Evolutionary conservation across 164 flowering plant species (phyloP).

Genomic region (Berberis vulgaris): DNA sequence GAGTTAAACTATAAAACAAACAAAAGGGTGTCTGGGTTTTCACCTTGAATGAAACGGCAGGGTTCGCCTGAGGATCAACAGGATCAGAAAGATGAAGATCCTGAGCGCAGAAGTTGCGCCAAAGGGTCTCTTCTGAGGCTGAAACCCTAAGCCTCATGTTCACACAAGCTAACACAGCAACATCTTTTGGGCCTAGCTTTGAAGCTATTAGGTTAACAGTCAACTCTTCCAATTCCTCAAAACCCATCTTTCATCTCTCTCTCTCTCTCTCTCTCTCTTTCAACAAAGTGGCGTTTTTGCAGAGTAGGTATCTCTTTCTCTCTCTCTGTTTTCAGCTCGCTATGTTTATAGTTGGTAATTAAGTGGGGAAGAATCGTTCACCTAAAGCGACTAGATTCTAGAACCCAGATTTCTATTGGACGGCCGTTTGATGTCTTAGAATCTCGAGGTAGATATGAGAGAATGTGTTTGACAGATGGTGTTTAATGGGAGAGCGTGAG

Average conservation of each 20-base stretch:
- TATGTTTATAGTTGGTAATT: no score
- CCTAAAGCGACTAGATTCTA: no score
- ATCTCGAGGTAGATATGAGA: no score
- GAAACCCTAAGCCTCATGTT: conserved; percentile 28
- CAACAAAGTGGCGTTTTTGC: neutral
- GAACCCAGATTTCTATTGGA: no score
- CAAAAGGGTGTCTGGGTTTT: neutral
- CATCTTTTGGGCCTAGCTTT: conserved; percentile 37
- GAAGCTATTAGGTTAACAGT: conserved; percentile 39
- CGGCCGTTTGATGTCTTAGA: no score
- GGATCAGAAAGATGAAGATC: conserved; percentile 59
- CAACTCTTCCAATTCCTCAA: conserved; percentile 52
- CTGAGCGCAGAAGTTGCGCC: conserved; percentile 43
- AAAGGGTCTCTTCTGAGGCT: conserved; percentile 61
- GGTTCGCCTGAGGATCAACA: conserved; percentile 47
- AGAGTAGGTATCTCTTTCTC: no score
- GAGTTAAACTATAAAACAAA: neutral
- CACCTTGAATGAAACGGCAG: conserved; percentile 73
- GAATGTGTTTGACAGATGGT: no score
- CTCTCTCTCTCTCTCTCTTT: neutral
- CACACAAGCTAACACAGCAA: conserved; percentile 42
- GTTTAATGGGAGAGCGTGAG: no score
- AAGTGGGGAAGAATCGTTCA: no score
- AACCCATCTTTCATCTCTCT: conserved; percentile 9
- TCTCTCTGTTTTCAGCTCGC: no score